A percentile compares a stretch with the other conserved stretches of the same genome.
Evolutionary conservation across 345 rosid species (phyloP).

Genomic region (Populus alba): DNA sequence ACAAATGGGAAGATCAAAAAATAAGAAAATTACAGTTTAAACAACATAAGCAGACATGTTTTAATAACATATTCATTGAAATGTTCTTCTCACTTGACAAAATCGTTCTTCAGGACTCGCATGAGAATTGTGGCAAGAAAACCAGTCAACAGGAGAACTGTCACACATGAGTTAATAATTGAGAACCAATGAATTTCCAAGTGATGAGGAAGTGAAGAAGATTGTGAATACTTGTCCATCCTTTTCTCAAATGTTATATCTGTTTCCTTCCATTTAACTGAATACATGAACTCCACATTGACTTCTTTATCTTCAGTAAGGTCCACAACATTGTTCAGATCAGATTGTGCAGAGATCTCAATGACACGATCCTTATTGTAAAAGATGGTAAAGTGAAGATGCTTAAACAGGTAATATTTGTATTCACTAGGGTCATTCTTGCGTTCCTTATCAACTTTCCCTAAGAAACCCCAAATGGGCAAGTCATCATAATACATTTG

Average conservation of each 20-base stretch:
- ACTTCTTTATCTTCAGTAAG: constrained; percentile 31
- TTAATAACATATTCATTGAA: not conserved
- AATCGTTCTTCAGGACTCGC: constrained; percentile 36
- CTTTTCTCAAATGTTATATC: constrained; percentile 29
- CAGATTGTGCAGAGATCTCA: constrained; percentile 17
- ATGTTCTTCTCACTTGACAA: constrained; percentile 22
- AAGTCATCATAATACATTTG: constrained; percentile 37
- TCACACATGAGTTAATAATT: constrained; percentile 31
- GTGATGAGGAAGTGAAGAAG: constrained; percentile 34
- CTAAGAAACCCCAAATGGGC: constrained; percentile 34
- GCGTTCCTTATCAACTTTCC: constrained; percentile 31
- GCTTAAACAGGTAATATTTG: constrained; percentile 26
- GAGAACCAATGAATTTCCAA: constrained; percentile 38
- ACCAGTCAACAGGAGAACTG: constrained; percentile 34
- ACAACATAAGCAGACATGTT: not conserved
- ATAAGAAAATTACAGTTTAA: not conserved
- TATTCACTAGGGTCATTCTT: constrained; percentile 28
- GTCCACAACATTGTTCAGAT: constrained; percentile 23
- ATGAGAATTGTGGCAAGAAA: constrained; percentile 36
- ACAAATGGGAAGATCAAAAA: not conserved
- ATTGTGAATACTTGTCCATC: constrained; percentile 30
- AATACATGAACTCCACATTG: constrained; percentile 24
- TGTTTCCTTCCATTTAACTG: constrained; percentile 35
- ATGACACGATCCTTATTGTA: constrained; percentile 35
- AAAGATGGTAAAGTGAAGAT: constrained; percentile 22